Base-by-base conservation (phyloP, 306 rosid genomes). In the Gastrolobium bilobum region DNA sequence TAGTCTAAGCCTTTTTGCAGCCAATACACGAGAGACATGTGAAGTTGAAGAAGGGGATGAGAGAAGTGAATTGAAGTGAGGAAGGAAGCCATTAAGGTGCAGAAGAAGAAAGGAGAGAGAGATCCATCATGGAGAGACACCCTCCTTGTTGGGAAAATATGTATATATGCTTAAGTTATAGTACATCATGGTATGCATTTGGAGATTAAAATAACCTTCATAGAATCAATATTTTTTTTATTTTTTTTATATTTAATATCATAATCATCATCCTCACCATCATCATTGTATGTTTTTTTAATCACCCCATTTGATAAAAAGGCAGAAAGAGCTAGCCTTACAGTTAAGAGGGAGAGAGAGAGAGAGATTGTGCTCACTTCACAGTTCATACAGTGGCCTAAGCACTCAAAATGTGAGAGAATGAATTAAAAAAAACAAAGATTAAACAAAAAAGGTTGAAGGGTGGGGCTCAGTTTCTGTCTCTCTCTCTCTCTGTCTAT, bases 51-150 rank as follows among this genome's bases (percentile, higher is more conserved):
- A 13, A 37, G 30, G 37, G 54, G 68, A 77, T 68, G 73, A 38
- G 15, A 7, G 48, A 7, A 79, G 50, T 51, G 84, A 73, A 29
- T 10, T 11, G 6, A 68, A 75, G 72, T 60, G 40, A 15, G 40
- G 60, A 65, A 51, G 30, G 76, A 54, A 74, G 85, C 70, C 85
- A 88, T 84, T 67, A 75, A 86, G 78, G 83, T 68, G 63, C 15
- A 15, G 10, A n/a, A 46, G 20, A 70, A 56, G 76, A 13, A 51
- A 76, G 30, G 51, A 44, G 57, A 56, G 14, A 68, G 83, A 65
- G 58, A 66, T 61, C 50, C 68, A 68, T 60, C 54, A 50, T 66
- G 56, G 67, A 74, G 70, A 78, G 68, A 67, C 56, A 34, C 42
- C 76, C 79, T 70, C 63, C 76, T 60, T 31, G 47, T 40, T 9